phyloP scores from a whole-genome alignment of 2,329 filamentous ascomycete genomes.

The Coniochaeta hoffmannii region DNA sequence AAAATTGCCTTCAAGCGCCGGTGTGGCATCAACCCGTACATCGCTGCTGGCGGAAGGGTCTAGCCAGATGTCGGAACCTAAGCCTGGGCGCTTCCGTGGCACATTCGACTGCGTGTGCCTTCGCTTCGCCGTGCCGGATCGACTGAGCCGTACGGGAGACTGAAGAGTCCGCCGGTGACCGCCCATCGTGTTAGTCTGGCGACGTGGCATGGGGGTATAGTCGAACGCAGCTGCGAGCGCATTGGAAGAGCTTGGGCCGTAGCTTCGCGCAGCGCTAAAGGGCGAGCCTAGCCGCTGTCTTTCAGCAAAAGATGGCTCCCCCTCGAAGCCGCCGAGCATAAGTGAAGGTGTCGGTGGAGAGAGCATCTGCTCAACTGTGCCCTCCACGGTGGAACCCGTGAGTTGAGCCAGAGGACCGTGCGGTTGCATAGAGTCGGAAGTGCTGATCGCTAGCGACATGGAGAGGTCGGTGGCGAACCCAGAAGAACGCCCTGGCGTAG shows the following conservation, averaged over 20 bases:
- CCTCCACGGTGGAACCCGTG: conserved; percentile 29
- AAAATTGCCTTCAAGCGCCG: conserved; percentile 18
- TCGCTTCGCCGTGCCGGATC: conserved; percentile 48
- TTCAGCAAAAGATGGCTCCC: conserved; percentile 21
- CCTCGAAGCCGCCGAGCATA: conserved; percentile 16
- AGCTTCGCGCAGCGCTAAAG: conserved; percentile 46
- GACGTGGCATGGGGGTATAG: conserved; percentile 24
- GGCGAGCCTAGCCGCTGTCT: conserved; percentile 43
- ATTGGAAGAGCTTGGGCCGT: conserved; percentile 53
- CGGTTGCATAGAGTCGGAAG: conserved; percentile 57
- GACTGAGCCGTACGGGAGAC: conserved; percentile 47
- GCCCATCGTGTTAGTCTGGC: conserved; percentile 42
- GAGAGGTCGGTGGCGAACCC: conserved; percentile 57
- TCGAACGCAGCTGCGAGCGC: conserved; percentile 33
- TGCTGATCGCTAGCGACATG: conserved; percentile 55
- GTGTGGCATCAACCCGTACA: conserved; percentile 4
- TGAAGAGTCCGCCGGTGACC: conserved; percentile 38
- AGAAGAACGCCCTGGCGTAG: conserved; percentile 34
- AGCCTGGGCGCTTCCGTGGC: conserved; percentile 46
- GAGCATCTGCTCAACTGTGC: conserved; percentile 5
- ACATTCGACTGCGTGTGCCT: conserved; percentile 42
- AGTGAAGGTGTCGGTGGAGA: conserved; percentile 1
- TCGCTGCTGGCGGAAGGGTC: conserved; percentile 28
- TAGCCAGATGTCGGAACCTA: conserved; percentile 46
- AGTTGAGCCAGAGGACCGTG: conserved; percentile 54